Evolutionary conservation across 768 basidiomycete species (phyloP), one percentile per base, ranked within the genome.

Genomic region (Pulveroboletus sp.): DNA sequence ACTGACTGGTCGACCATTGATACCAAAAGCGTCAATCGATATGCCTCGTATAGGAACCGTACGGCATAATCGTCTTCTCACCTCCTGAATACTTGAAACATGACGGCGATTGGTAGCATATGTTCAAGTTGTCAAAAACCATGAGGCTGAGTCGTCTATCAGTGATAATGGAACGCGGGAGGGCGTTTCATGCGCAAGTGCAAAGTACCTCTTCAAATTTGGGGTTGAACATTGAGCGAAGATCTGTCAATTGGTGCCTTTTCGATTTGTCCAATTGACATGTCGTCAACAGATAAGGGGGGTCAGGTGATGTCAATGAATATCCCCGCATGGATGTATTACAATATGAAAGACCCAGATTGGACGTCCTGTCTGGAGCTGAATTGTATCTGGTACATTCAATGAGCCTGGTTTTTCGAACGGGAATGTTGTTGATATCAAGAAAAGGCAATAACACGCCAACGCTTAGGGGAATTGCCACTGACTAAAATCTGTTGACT

Each of bases 311-410:
- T 41, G 34, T 51, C 41, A 49, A 9, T 29, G 36, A 49, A 30
- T 47, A 59, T 52, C 60, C 57, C 53, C 53, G 30, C 54, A 60
- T 57, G 62, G 63, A 41, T 51, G 61, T 51, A 62, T 64, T 65
- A 31, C 39, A 38, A 46, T 34, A 40, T 45, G 24, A 47, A 29
- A n/a, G n/a, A n/a, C 34, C 36, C 38, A 30, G 17, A 32, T 29
- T 37, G 43, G 7, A 3, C n/a, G 41, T 37, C 7, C 23, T 43
- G 22, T 49, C 49, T 8, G 42, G 40, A 24, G 42, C 26, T 41
- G 19, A 34, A 45, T 29, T 31, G 27, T 45, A 32, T 24, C 19
- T 12, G n/a, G 17, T 43, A 29, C 23, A 26, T 9, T 13, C 42
- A 41, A 22, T 40, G 16, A 29, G 27, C 6, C 14, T 22, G 34